These are phyloP conservation scores for Leptodermis oblonga DNA, from an alignment of 257 asterid genomes.

Conservation along the genomic window DNA sequence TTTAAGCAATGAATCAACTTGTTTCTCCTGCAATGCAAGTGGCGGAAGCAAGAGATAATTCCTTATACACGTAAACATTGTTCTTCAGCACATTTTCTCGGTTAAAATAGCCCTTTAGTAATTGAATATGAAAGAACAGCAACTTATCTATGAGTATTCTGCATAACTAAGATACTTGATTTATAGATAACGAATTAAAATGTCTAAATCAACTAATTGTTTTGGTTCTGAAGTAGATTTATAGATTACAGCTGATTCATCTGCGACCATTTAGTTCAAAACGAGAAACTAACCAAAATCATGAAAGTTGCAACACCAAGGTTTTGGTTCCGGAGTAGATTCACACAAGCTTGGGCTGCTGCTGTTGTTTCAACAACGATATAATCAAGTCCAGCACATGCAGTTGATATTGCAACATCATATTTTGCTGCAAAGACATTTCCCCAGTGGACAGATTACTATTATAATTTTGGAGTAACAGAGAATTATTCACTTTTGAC, in stretches of 20 bases:
- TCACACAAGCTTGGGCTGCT: conserved; percentile 83
- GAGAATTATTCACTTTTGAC: background rate
- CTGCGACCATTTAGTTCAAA: background rate
- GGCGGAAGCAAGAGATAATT: conserved; percentile 8
- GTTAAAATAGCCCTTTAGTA: background rate
- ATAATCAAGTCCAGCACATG: conserved; percentile 88
- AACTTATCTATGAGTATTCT: background rate
- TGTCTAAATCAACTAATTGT: no score
- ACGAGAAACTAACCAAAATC: conserved; percentile 64
- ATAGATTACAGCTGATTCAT: background rate
- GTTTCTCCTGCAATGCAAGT: conserved; percentile 68
- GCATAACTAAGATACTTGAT: background rate
- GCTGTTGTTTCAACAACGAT: conserved; percentile 89
- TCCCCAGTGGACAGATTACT: background rate
- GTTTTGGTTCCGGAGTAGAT: conserved; percentile 70
- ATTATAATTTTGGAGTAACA: background rate
- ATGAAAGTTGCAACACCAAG: conserved; percentile 97
- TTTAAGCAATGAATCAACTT: conserved; percentile 46
- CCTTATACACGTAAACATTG: background rate
- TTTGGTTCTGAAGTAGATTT: no score
- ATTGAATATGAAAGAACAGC: background rate
- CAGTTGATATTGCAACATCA: conserved; percentile 92
- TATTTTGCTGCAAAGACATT: conserved; percentile 53
- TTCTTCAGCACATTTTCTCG: background rate
- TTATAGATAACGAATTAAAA: background rate